A percentile compares a stretch with the other conserved stretches of the same genome.
Conservation (phyloP, 371 early-diverging fungal genomes). For the Zychaea mexicana region DNA sequence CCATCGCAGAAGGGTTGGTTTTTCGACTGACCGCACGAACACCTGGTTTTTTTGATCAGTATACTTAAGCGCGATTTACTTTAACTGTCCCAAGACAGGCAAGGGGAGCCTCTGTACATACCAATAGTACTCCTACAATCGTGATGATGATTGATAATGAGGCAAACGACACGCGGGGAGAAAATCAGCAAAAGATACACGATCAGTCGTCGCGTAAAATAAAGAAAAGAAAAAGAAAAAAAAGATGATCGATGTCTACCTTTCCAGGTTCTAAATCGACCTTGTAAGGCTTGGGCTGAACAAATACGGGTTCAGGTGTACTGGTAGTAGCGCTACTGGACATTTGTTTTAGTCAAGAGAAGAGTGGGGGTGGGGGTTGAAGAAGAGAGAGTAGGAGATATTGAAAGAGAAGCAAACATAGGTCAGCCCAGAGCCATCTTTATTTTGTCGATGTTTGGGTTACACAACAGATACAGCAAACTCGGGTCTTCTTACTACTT, state of each 20-base stretch:
- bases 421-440: background rate
- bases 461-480: background rate
- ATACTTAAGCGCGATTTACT: background rate
- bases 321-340: constrained; percentile 5
- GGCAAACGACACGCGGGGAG: no score
- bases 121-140: constrained; percentile 36
- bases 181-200: background rate
- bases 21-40: constrained; percentile 39
- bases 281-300: constrained; percentile 34
- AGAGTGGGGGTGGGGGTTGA: constrained; percentile 4
- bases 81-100: no score
- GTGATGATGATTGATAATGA: no score
- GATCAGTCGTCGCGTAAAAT: background rate
- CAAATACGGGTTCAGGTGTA: constrained; percentile 26
- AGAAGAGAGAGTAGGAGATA: constrained; percentile 4
- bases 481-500: background rate
- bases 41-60: constrained; percentile 10
- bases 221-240: no score
- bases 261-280: constrained; percentile 38
- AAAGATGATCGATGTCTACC: constrained; percentile 13
- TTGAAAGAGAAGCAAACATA: background rate
- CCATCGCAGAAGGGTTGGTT: constrained; percentile 44
- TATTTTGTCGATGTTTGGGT: background rate
- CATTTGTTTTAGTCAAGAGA: constrained; percentile 8
- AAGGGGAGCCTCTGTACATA: background rate